Evolutionary conservation across 768 basidiomycete genomes (phyloP), one percentile per base, ranked within the genome.

Genomic region (Roridomyces roridus): DNA sequence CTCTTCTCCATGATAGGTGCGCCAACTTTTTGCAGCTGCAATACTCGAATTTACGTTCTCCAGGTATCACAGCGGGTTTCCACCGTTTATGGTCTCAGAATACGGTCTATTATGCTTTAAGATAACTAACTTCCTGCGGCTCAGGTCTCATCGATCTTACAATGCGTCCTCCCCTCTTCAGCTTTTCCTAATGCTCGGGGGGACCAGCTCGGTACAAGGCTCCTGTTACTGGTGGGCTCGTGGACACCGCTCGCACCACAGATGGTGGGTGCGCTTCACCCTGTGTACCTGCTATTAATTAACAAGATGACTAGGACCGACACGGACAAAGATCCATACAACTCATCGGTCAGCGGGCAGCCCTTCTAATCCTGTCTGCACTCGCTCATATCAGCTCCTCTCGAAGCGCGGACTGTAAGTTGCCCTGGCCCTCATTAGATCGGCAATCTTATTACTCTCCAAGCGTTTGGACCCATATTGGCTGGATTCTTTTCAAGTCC

Each of bases 221-320:
- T 93, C 91, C 14, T 91, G 91, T 72, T 86, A 83, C 67, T 94
- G 91, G 91, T 94, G 92, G 92, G 85, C 88, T 15, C 82, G 88
- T 45, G 84, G 88, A 8, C 92, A 94, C 72, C 86, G 92, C 53
- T 89, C 91, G 29, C 91, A 91, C 68, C 91, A 91, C 68, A 85
- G 89, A 60, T 81, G 93, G 61, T 59, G 45, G 25, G 57, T 74
- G 51, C 45, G 24, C 25, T 53, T 45, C 48, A 17, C 18, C 41
- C 36, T 55, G 9, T 18, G 15, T 14, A n/a, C n/a, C n/a, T 39
- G 25, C 29, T 17, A 55, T 57, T 43, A 55, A 49, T 52, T 51
- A 50, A 51, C 29, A 25, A 44, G n/a, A 34, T 35, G 28, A 29
- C 42, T 46, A 63, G 61, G 65, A 92, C 91, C 61, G 92, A 94